phyloP scores from a whole-genome alignment of 2,329 filamentous ascomycete species.

The Alternaria metachromatica region DNA sequence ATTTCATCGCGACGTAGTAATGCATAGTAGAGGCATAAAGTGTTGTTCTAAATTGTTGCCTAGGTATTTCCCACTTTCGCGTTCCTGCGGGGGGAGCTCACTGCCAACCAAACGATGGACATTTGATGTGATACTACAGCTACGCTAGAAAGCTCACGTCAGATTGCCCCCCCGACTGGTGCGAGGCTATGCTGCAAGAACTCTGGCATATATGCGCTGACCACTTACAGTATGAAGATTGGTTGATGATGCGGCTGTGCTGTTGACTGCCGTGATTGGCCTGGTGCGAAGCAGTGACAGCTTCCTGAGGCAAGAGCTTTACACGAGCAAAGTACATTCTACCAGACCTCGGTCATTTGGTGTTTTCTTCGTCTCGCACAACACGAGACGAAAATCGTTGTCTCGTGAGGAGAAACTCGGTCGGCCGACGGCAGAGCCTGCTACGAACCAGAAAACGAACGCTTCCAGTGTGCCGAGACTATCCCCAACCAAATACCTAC shows the following conservation, averaged over 20 bases:
- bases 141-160: no score
- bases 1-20: no score
- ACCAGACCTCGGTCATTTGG: neutral
- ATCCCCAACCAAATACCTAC: neutral
- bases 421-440: neutral
- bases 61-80: no score
- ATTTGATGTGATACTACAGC: no score
- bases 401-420: neutral
- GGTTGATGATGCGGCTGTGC: conserved; percentile 16
- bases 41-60: no score
- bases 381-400: neutral
- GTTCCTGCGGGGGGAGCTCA: no score
- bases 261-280: conserved; percentile 11
- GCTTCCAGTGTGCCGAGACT: neutral
- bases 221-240: conserved; percentile 5
- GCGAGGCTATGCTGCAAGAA: no score
- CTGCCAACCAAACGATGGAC: no score
- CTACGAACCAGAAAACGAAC: neutral
- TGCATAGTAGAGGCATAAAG: no score
- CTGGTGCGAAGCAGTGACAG: neutral
- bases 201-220: no score
- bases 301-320: neutral
- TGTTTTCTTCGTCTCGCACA: neutral
- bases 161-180: no score
- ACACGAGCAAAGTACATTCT: neutral